Evolutionary conservation across 306 rosid genomes (phyloP), one percentile per base, ranked within the genome.

Genomic region (Nissolia schottii): DNA sequence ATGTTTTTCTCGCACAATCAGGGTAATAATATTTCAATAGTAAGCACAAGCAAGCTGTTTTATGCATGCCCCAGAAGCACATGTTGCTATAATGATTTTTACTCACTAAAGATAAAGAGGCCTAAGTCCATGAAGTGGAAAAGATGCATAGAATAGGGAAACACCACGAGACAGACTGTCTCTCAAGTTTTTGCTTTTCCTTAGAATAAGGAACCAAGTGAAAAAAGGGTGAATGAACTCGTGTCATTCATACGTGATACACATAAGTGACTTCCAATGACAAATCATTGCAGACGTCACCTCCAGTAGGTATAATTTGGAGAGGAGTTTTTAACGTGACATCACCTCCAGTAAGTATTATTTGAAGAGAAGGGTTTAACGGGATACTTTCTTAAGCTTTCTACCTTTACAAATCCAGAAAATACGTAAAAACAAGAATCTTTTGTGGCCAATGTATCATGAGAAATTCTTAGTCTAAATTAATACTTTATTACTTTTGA

Each of bases 21-120:
- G 24, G 75, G 43, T 57, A 46, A 79, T 70, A 58, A 15, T 19
- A 19, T 70, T 53, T 27, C 0, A 28, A 7, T 71, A 22, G 15
- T 13, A 2, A 43, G 75, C 59, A 60, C 66, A 71, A 61, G 66
- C 77, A 67, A 79, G 59, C 67, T 71, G 79, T 72, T 67, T n/a
- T 22, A 70, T 72, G 75, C 77, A 75, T 79, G 67, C 41, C 59
- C 45, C 23, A n/a, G 50, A 18, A 49, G 76, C 88, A 81, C 85
- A 72, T 79, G 88, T 73, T 65, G 82, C 58, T 64, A 70, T 77
- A 25, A 80, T 87, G 66, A 63, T 78, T 78, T 76, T 80, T 62
- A 74, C 79, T 38, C 62, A 50, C 72, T 70, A 77, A 81, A 84
- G 82, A 61, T 70, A 80, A 88, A 67, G 75, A 76, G 54, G 80